Evolutionary conservation across 2,329 filamentous ascomycete species (phyloP), one percentile per base, ranked within the genome.

Genomic region (Parastagonospora avenae): DNA sequence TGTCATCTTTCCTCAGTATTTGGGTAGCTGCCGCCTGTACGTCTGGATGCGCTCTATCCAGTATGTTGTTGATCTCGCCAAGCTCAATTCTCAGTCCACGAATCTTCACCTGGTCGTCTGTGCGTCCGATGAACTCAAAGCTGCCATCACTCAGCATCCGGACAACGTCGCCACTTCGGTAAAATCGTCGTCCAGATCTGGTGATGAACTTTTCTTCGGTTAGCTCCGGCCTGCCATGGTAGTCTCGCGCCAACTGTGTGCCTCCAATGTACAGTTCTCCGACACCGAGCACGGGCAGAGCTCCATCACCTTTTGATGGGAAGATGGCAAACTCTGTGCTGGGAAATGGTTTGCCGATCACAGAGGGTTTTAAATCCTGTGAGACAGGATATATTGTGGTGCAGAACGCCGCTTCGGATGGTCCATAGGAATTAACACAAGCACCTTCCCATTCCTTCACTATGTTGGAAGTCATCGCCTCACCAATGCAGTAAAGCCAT

Each of bases 201-300:
- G 49, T 46, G 7, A 74, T 57, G 35, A 75, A 75, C 28, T 54
- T 61, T 5, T 71, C 59, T 4, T 58, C 49, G 2, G 70, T 73
- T 8, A 74, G 63, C 36, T 63, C 52, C 8, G 57, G 6, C 15
- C 71, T 74, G 33, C 73, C 66, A 46, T 77, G 63, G 46, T 80
- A 80, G 10, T 74, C 77, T 33, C 75, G 64, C 14, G 77, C 78
- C 4, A 80, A 62, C 55, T 80, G 78, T 8, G 72, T 65, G 9
- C 78, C 78, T 35, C 76, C 75, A 40, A 80, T 76, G 39, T 74
- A 77, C 11, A 81, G 63, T 57, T 81, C 78, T 8, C 77, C 77
- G 6, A 70, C 56, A 9, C 73, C 71, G 45, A 77, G 66, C 1
- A 71, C 42, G n/a, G 76, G 75, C 19, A 77, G 48, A 8, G 67